Evolutionary conservation across 495 filamentous ascomycete genomes (phyloP).

Genomic region (Penicillium psychrofluorescens): DNA sequence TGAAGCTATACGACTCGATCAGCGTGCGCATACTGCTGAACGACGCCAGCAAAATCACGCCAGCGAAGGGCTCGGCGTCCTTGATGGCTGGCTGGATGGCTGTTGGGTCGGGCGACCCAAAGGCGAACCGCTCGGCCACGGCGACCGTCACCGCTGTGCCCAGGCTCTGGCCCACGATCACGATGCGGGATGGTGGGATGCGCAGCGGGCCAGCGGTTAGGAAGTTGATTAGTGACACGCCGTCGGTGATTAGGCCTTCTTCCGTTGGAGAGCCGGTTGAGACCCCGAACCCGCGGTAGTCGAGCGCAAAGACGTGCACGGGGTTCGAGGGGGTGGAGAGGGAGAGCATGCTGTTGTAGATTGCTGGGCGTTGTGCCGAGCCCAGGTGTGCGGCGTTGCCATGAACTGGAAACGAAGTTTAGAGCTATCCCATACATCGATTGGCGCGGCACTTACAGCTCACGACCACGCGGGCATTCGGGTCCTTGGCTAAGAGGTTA

Average conservation of each 20-base stretch:
- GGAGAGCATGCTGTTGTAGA: constrained; percentile 31
- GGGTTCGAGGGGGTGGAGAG: constrained; percentile 42
- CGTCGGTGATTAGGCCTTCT: constrained; percentile 74
- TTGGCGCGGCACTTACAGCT: constrained; percentile 36
- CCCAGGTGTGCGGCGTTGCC: constrained; percentile 42
- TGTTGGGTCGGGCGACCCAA: constrained; percentile 30
- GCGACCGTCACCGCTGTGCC: constrained; percentile 78
- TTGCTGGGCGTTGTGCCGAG: constrained; percentile 36
- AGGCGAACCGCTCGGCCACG: constrained; percentile 60
- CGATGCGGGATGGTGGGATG: constrained; percentile 63
- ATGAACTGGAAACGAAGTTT: constrained; percentile 26
- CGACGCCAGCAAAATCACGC: constrained; percentile 68
- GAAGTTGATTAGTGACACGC: constrained; percentile 59
- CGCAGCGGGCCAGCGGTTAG: constrained; percentile 31
- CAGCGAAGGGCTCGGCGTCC: constrained; percentile 51
- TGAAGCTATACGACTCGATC: constrained; percentile 63
- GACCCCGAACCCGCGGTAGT: constrained; percentile 86
- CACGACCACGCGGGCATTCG: constrained; percentile 49
- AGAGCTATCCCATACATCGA: background rate
- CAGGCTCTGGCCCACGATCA: constrained; percentile 80
- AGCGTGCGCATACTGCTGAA: constrained; percentile 71
- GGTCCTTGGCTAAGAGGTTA: constrained; percentile 46
- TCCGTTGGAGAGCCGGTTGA: constrained; percentile 78
- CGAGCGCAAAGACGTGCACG: constrained; percentile 64
- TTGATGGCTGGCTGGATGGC: constrained; percentile 29